Conservation (phyloP, 2,329 filamentous ascomycete species). For the Sporothrix dimorphospora region DNA sequence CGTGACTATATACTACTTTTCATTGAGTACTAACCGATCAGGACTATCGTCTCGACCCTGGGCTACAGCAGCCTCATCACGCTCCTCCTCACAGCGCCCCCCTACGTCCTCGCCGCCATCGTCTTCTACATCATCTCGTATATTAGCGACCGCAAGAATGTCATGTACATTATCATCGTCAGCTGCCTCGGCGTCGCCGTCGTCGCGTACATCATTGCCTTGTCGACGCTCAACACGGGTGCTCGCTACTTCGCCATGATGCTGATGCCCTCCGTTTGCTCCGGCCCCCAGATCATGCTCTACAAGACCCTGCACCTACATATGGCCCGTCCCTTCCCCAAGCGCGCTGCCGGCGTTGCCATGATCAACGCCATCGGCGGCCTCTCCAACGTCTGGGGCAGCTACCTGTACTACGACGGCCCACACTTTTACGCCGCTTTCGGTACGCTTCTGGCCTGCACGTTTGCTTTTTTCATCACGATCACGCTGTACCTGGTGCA, state of each 20-base stretch:
- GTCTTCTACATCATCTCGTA: slow-evolving; percentile 42
- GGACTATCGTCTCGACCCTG: slow-evolving; percentile 41
- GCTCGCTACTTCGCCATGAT: slow-evolving; percentile 50
- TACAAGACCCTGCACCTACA: slow-evolving; percentile 43
- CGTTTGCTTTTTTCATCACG: slow-evolving; percentile 32
- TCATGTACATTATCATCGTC: slow-evolving; percentile 43
- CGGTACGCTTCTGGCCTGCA: slow-evolving; percentile 35
- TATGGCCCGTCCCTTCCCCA: slow-evolving; percentile 46
- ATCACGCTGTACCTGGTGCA: slow-evolving; percentile 35
- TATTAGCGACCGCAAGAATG: slow-evolving; percentile 42
- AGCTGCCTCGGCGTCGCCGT: slow-evolving; percentile 41
- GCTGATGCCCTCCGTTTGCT: slow-evolving; percentile 45
- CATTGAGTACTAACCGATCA: background rate
- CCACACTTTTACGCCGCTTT: slow-evolving; percentile 36
- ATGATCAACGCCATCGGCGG: slow-evolving; percentile 46
- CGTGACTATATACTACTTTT: too few relatives aligned
- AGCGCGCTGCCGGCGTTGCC: slow-evolving; percentile 48
- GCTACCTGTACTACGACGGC: slow-evolving; percentile 40
- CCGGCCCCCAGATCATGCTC: slow-evolving; percentile 46
- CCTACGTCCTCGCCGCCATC: slow-evolving; percentile 40
- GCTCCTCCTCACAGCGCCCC: slow-evolving; percentile 41
- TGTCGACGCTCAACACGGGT: slow-evolving; percentile 43
- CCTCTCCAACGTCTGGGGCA: slow-evolving; percentile 43
- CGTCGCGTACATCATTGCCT: slow-evolving; percentile 44
- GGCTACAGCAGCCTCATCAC: slow-evolving; percentile 44